Evolutionary conservation across 768 basidiomycete genomes (phyloP), one percentile per base, ranked within the genome.

Genomic region (Leccinellum luteum): DNA sequence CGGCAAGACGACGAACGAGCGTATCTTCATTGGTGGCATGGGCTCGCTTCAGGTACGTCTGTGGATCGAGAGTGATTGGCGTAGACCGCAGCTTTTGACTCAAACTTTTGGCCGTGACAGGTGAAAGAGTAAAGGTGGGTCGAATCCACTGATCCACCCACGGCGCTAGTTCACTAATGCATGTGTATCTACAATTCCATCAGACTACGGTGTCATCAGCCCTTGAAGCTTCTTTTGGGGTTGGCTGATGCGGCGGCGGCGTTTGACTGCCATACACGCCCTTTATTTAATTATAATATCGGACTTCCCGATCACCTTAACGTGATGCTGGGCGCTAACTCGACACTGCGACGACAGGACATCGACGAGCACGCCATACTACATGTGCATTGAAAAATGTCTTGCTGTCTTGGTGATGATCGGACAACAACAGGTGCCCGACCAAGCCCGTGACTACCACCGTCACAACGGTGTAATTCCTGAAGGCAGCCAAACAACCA

Each of bases 11-110:
- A 41, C 38, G 38, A 41, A 41, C 38, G n/a, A 41, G 38, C n/a
- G n/a, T 41, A 19, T 43, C 41, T 12, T 41, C 38, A 19, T 19
- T 41, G 10, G 10, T 43, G 10, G n/a, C n/a, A 19, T 19, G 52
- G 47, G 34, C 51, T 32, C 62, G 27, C 32, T 49, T 60, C 58
- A 60, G 58, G 55, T 61, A 58, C 45, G 31, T n/a, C 13, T 28
- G n/a, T 41, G 30, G 34, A 52, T 48, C 38, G n/a, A 43, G 15
- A 55, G 19, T 19, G 45, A 60, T 43, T 55, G 50, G 31, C 23
- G 51, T 23, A 19, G 25, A 38, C 52, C 15, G 25, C 35, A 13
- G 6, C 43, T 52, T 14, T n/a, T 21, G 43, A 21, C 12, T 14
- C 27, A 3, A 32, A 6, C 14, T 31, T 58, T 15, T 8, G 17